Percentiles rank a stretch among this genome's conserved stretches.
Evolutionary conservation across 129 eudicot species (phyloP).

Genomic region (Chrysanthemum seticuspe): DNA sequence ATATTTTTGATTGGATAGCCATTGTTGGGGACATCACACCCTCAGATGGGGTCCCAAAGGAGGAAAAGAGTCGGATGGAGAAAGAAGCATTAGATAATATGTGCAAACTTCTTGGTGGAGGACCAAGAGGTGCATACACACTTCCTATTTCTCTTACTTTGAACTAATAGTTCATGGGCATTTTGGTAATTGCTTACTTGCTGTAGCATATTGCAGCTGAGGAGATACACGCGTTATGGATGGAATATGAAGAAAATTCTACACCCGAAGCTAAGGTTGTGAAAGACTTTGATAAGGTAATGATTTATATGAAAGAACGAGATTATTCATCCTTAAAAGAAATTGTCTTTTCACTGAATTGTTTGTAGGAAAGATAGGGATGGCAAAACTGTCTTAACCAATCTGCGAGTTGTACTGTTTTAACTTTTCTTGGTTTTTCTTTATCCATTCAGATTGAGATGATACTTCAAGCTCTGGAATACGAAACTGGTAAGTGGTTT

Average conservation of each 20-base stretch:
- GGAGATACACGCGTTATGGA: slow-evolving; percentile 86
- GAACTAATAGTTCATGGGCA: slow-evolving; percentile 10
- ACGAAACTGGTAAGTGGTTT: slow-evolving; percentile 73
- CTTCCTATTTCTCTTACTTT: not conserved
- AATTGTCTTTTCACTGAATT: not conserved
- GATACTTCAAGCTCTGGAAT: slow-evolving; percentile 98
- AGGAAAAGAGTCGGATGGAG: slow-evolving; percentile 82
- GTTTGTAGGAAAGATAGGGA: slow-evolving; percentile 1
- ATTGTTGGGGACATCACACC: slow-evolving; percentile 99
- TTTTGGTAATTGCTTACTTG: slow-evolving; percentile 33
- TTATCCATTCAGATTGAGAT: slow-evolving; percentile 72
- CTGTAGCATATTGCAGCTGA: slow-evolving; percentile 58
- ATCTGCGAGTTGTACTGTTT: not conserved
- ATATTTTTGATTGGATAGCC: slow-evolving; percentile 45
- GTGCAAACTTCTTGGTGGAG: slow-evolving; percentile 95
- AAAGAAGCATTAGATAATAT: slow-evolving; percentile 86
- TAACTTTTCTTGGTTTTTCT: slow-evolving; percentile 26
- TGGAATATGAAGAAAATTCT: slow-evolving; percentile 94
- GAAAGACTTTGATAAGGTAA: slow-evolving; percentile 98
- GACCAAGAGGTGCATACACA: slow-evolving; percentile 61
- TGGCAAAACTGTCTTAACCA: not conserved
- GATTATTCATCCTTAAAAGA: no score
- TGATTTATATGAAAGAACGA: no score
- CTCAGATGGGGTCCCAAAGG: slow-evolving; percentile 81
- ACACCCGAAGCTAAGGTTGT: slow-evolving; percentile 91